Conservation (phyloP, 2,329 filamentous ascomycete genomes). For the Penicillium occitanis region DNA sequence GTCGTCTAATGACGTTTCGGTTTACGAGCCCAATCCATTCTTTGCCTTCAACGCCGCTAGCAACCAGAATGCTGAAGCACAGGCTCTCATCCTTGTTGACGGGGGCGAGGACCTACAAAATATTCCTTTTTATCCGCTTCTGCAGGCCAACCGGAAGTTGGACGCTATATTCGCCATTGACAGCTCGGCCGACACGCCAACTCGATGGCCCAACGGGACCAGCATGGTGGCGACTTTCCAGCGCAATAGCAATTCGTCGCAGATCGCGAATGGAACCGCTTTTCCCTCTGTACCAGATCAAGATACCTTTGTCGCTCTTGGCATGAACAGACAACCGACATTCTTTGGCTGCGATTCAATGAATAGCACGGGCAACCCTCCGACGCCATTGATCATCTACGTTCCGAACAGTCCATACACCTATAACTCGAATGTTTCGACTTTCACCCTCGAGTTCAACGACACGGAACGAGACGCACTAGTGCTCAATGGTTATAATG, state of each 20-base stretch:
- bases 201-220: constrained; percentile 74
- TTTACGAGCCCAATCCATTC: constrained; percentile 75
- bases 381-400: constrained; percentile 74
- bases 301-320: constrained; percentile 76
- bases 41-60: constrained; percentile 60
- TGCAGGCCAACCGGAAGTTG: constrained; percentile 68
- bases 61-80: constrained; percentile 50
- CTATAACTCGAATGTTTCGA: constrained; percentile 73
- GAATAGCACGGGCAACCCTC: constrained; percentile 56
- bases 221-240: constrained; percentile 71
- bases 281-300: constrained; percentile 72
- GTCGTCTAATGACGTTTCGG: constrained; percentile 69
- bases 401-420: constrained; percentile 82
- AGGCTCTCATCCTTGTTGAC: constrained; percentile 70
- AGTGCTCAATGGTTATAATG: constrained; percentile 82
- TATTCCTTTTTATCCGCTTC: constrained; percentile 73
- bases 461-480: constrained; percentile 70
- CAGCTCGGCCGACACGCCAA: constrained; percentile 68
- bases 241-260: constrained; percentile 56
- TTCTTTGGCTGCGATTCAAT: constrained; percentile 75
- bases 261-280: constrained; percentile 63
- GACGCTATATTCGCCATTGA: constrained; percentile 82
- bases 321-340: constrained; percentile 69
- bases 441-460: constrained; percentile 67
- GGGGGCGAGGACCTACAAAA: constrained; percentile 77